Evolutionary conservation across 805 yeast genomes (phyloP).

Genomic region (Torulaspora microellipsoides): DNA sequence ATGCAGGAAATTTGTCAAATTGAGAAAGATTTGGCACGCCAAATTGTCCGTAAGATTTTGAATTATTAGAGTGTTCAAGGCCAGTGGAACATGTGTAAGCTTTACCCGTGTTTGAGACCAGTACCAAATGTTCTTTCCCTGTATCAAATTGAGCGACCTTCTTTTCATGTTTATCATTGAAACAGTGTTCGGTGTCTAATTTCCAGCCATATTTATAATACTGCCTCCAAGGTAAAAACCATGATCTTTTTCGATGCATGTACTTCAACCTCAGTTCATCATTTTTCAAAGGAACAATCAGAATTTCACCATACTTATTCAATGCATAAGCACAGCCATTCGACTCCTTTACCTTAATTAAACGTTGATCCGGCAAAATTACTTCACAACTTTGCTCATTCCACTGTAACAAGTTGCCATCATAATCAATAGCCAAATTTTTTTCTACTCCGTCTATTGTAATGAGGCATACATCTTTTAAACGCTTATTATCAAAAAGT

Average conservation of each 20-base stretch:
- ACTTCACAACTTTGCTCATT: constrained; percentile 32
- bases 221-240: constrained; percentile 25
- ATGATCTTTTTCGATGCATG: constrained; percentile 15
- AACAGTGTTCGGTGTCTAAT: constrained; percentile 18
- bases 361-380: constrained; percentile 45
- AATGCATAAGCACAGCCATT: constrained; percentile 50
- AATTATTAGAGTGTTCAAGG: constrained; percentile 21
- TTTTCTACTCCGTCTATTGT: constrained; percentile 34
- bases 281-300: constrained; percentile 33
- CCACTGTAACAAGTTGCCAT: constrained; percentile 76
- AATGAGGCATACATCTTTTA: constrained; percentile 54
- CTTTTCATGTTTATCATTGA: constrained; percentile 43
- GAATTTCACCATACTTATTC: constrained; percentile 34
- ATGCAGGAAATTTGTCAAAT: constrained; percentile 49
- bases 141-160: constrained; percentile 45
- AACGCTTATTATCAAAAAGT: constrained; percentile 56
- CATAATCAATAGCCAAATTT: constrained; percentile 56
- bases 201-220: constrained; percentile 21
- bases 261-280: constrained; percentile 1
- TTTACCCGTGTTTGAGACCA: constrained; percentile 54
- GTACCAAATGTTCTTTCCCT: constrained; percentile 69
- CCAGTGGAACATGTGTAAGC: constrained; percentile 58
- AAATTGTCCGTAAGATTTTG: constrained; percentile 67
- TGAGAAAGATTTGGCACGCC: constrained; percentile 76
- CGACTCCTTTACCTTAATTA: constrained; percentile 45